Evolutionary conservation across 176 grass and related monocot species (phyloP).

Genomic region (Chrysopogon serrulatus): DNA sequence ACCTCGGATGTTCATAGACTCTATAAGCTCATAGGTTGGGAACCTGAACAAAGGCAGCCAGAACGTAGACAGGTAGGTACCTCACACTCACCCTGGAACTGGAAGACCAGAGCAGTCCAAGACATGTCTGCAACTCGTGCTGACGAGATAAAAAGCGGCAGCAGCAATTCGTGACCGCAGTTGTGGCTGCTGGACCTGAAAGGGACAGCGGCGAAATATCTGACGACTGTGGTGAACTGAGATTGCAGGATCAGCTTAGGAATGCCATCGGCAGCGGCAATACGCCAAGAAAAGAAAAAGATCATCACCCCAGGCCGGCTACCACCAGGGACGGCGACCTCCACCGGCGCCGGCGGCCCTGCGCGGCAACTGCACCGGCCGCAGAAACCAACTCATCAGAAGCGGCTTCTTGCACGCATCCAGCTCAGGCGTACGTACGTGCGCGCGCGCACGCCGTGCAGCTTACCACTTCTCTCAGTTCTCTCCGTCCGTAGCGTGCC

Average conservation of each 20-base stretch:
- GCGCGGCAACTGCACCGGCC: background rate
- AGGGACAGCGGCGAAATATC: conserved; percentile 2
- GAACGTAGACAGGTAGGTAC: too few species aligned
- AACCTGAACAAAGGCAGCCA: too few species aligned
- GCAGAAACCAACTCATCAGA: background rate
- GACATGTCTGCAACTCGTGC: too few species aligned
- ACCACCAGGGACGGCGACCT: background rate
- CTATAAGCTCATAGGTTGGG: too few species aligned
- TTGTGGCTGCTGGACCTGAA: background rate
- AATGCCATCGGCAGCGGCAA: background rate
- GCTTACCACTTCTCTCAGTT: background rate
- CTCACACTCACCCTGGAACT: too few species aligned
- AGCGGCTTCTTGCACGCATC: background rate
- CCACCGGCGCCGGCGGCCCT: background rate
- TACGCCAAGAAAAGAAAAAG: too few species aligned
- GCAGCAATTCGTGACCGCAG: background rate
- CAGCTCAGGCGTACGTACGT: background rate
- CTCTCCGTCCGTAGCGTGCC: background rate
- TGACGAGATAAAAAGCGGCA: too few species aligned
- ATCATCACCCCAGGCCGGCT: background rate
- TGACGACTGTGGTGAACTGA: background rate
- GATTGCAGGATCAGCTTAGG: background rate
- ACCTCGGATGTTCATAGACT: too few species aligned
- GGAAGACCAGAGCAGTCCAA: too few species aligned
- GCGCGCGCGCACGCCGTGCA: background rate